Conservation (phyloP, 257 asterid species). For the Eucommia ulmoides region DNA sequence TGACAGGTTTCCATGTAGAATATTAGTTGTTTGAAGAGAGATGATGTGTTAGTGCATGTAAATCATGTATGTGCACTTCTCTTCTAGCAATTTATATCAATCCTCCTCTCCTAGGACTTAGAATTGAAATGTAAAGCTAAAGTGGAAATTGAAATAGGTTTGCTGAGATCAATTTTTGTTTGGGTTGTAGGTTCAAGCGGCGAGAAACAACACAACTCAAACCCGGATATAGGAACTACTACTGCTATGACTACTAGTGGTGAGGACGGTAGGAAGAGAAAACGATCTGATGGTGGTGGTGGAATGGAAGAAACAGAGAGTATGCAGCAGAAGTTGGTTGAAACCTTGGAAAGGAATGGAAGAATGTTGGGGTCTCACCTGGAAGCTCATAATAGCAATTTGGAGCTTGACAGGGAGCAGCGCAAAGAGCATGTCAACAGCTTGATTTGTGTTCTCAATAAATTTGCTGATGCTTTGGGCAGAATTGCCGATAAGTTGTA, state of each 20-base stretch:
- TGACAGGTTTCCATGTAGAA: too few relatives aligned
- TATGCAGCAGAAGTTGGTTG: constrained; percentile 39
- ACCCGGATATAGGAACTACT: constrained; percentile 23
- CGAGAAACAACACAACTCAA: constrained; percentile 34
- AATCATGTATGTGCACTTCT: too few relatives aligned
- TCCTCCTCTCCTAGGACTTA: too few relatives aligned
- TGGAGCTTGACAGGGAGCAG: constrained; percentile 61
- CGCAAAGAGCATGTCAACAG: constrained; percentile 51
- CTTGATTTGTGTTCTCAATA: constrained; percentile 57
- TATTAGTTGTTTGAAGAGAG: too few relatives aligned
- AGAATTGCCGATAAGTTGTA: constrained; percentile 81
- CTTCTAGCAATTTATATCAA: too few relatives aligned
- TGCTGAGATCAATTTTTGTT: constrained; percentile 6
- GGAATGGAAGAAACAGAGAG: constrained; percentile 34
- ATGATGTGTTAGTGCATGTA: too few relatives aligned
- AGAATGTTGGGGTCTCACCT: constrained; percentile 56
- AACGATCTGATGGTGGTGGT: constrained; percentile 22
- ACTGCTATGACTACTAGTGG: too few relatives aligned
- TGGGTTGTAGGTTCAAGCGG: constrained; percentile 41
- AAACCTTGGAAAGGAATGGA: too few relatives aligned
- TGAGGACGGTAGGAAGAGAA: constrained; percentile 57
- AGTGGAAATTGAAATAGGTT: background rate
- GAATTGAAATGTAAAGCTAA: background rate
- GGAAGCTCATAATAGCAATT: constrained; percentile 53
- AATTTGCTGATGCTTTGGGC: too few relatives aligned